phyloP scores from a whole-genome alignment of 2,329 filamentous ascomycete genomes.

The Phialocephala sp. region DNA sequence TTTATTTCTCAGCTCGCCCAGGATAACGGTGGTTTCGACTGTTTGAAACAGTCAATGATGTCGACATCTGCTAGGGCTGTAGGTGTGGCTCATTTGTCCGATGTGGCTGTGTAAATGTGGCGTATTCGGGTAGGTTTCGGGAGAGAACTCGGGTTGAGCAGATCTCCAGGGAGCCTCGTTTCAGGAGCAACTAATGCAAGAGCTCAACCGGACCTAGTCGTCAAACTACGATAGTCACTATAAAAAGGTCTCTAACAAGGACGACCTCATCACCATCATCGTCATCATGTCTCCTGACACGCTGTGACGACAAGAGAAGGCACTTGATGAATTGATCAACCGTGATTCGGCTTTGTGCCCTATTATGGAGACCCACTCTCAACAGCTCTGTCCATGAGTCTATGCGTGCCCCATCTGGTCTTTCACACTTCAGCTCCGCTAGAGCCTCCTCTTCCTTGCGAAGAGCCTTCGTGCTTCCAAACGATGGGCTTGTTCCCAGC shows the following conservation, averaged over 20 bases:
- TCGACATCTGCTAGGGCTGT: neutral
- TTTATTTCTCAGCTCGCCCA: constrained; percentile 5
- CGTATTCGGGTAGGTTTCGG: neutral
- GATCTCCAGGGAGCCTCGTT: neutral
- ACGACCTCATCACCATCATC: neutral
- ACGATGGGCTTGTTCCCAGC: constrained; percentile 4
- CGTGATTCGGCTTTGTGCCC: neutral
- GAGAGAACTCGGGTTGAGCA: too few species aligned
- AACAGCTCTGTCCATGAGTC: neutral
- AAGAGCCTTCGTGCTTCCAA: neutral
- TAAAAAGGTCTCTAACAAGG: constrained; percentile 7
- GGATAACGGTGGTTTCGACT: neutral
- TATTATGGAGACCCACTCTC: neutral
- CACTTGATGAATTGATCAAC: neutral
- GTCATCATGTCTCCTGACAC: constrained; percentile 3
- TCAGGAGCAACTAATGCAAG: neutral
- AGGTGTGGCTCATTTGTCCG: constrained; percentile 3
- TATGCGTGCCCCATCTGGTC: neutral
- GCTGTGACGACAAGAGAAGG: neutral
- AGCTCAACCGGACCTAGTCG: neutral
- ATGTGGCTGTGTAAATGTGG: neutral
- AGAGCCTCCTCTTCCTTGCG: constrained; percentile 2
- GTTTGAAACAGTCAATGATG: constrained; percentile 10
- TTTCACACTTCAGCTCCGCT: neutral
- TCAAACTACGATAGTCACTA: constrained; percentile 5